Evolutionary conservation across 2,329 filamentous ascomycete species (phyloP).

Genomic region (Dactylonectria estremocensis): DNA sequence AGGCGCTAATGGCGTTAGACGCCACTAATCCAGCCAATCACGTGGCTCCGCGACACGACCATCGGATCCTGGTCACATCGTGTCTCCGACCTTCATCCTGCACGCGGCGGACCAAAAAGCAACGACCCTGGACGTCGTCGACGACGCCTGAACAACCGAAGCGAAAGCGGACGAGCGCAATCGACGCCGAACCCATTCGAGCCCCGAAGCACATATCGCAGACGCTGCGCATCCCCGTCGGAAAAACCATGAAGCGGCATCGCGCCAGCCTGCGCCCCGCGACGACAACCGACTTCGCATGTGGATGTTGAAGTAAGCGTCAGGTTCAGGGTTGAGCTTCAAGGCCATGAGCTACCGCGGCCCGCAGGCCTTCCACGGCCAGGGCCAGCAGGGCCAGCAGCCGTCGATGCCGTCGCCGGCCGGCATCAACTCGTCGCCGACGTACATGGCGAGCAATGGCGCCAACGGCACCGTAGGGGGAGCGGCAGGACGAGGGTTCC

Average conservation of each 20-base stretch:
- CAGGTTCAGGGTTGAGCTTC: slow-evolving; percentile 31
- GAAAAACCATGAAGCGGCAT: slow-evolving; percentile 46
- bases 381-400: slow-evolving; percentile 49
- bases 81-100: slow-evolving; percentile 40
- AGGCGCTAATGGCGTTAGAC: slow-evolving; percentile 26
- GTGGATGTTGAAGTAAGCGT: slow-evolving; percentile 34
- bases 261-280: slow-evolving; percentile 49
- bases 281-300: slow-evolving; percentile 44
- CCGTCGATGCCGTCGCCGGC: slow-evolving; percentile 34
- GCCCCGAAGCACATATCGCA: slow-evolving; percentile 13
- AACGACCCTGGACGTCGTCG: slow-evolving; percentile 32
- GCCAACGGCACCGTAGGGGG: slow-evolving; percentile 20
- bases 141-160: slow-evolving; percentile 25
- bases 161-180: slow-evolving; percentile 9
- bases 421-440: slow-evolving; percentile 40
- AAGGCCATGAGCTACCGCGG: slow-evolving; percentile 56
- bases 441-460: slow-evolving; percentile 35
- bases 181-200: slow-evolving; percentile 13
- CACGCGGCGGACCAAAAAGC: slow-evolving; percentile 31
- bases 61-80: slow-evolving; percentile 43
- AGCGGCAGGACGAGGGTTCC: slow-evolving; percentile 31
- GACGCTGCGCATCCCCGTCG: slow-evolving; percentile 10
- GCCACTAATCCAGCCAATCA: slow-evolving; percentile 41
- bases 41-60: slow-evolving; percentile 41
- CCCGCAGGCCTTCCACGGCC: slow-evolving; percentile 49